phyloP scores from a whole-genome alignment of 208 protist species.

The Leishmania gerbilli region DNA sequence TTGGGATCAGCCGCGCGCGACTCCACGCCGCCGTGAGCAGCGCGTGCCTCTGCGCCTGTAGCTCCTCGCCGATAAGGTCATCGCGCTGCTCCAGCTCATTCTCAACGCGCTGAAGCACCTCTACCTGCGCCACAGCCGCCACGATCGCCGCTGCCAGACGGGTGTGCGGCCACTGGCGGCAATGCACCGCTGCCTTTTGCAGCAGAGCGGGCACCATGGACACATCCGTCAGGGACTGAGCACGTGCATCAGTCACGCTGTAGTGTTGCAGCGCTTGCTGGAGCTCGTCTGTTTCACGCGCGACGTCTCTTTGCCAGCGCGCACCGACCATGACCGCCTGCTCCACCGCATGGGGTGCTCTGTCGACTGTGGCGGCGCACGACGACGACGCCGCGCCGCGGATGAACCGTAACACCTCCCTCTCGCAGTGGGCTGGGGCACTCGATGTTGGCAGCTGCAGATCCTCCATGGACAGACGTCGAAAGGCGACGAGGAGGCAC shows the following conservation, averaged over 20 bases:
- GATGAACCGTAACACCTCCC: slow-evolving; percentile 66
- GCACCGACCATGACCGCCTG: not conserved
- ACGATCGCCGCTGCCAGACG: slow-evolving; percentile 16
- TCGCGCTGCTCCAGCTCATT: slow-evolving; percentile 17
- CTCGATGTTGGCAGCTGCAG: slow-evolving; percentile 55
- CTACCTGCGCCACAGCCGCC: slow-evolving; percentile 10
- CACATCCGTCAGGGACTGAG: slow-evolving; percentile 6
- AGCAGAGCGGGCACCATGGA: slow-evolving; percentile 11
- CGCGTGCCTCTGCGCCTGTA: slow-evolving; percentile 10
- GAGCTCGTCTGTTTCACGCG: slow-evolving; percentile 7
- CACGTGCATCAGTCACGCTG: slow-evolving; percentile 6
- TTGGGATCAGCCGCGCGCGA: slow-evolving; percentile 9
- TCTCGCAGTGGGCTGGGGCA: slow-evolving; percentile 54
- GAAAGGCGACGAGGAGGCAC: slow-evolving; percentile 44
- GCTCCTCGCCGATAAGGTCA: slow-evolving; percentile 24
- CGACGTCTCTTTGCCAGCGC: not conserved
- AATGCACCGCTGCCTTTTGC: slow-evolving; percentile 5
- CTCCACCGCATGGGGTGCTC: not conserved
- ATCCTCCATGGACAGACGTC: slow-evolving; percentile 53
- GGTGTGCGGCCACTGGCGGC: slow-evolving; percentile 16
- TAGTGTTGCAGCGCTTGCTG: slow-evolving; percentile 31
- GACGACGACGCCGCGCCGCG: slow-evolving; percentile 39
- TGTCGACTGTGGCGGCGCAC: not conserved
- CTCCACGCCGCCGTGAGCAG: slow-evolving; percentile 29
- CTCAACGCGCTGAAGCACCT: slow-evolving; percentile 21